Percentiles rank a stretch among this genome's conserved stretches.
phyloP scores from a whole-genome alignment of 208 protist genomes.

The Trypanosoma congolense region DNA sequence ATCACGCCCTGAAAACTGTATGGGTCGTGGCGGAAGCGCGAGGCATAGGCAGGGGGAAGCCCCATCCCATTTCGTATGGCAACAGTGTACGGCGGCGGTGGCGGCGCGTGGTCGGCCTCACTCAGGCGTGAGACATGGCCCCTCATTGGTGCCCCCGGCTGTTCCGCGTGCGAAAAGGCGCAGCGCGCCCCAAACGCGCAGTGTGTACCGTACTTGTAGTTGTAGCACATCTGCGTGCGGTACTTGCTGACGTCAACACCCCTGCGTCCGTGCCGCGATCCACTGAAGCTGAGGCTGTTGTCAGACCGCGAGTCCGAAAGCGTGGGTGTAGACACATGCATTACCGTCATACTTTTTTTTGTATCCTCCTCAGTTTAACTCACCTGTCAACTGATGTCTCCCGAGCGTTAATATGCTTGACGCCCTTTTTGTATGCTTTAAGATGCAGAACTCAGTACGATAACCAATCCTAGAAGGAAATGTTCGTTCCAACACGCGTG shows the following conservation, averaged over 20 bases:
- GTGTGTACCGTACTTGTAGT: conserved; percentile 53
- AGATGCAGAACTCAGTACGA: neutral
- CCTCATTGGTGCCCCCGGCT: conserved; percentile 18
- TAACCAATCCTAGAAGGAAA: neutral
- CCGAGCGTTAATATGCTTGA: too few species aligned
- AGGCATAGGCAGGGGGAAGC: conserved; percentile 64
- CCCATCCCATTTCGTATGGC: conserved; percentile 44
- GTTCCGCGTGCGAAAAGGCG: conserved; percentile 82
- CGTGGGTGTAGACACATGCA: conserved; percentile 20
- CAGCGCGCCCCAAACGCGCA: conserved; percentile 83
- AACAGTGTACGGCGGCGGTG: conserved; percentile 65
- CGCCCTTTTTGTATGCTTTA: conserved; percentile 6
- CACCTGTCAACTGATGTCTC: too few species aligned
- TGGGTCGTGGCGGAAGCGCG: conserved; percentile 82
- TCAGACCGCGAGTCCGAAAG: conserved; percentile 23
- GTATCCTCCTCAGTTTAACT: neutral
- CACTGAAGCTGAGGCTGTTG: conserved; percentile 23
- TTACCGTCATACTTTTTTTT: conserved; percentile 8
- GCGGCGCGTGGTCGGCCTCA: conserved; percentile 23
- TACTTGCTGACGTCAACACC: conserved; percentile 83
- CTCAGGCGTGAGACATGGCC: conserved; percentile 16
- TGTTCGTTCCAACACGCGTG: neutral
- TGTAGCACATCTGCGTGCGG: conserved; percentile 85
- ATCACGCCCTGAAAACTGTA: conserved; percentile 70
- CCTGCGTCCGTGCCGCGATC: conserved; percentile 29